Base-by-base conservation (phyloP, 768 basidiomycete species). In the Rhodotorula sphaerocarpa region DNA sequence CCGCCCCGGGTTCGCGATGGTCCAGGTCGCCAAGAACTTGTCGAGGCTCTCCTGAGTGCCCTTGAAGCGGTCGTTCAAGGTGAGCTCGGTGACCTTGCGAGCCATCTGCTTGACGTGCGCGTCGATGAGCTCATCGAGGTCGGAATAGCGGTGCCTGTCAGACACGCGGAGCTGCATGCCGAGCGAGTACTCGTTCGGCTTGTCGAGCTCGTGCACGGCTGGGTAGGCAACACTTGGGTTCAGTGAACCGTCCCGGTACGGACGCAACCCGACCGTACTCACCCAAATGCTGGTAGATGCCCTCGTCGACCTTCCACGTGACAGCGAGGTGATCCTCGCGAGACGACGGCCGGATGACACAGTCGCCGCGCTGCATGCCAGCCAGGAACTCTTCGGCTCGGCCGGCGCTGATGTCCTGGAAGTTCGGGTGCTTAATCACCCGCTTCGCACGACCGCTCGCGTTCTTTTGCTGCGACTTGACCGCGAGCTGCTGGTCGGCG, bases 251-350 rank as follows among this genome's bases (percentile, higher is more conserved):
- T n/a, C n/a, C n/a, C n/a, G n/a, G n/a, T n/a, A n/a, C n/a, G n/a
- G n/a, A n/a, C n/a, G n/a, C n/a, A n/a, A n/a, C n/a, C n/a, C n/a
- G n/a, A n/a, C n/a, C n/a, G n/a, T n/a, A n/a, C n/a, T n/a, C 72
- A 90, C 91, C 91, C 61, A 99, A 87, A 73, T 99, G 95, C 73
- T 97, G 95, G 75, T 88, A 97, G 31, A 99, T 78, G 63, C 85
- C 88, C 61, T 95, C 87, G 66, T 92, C 93, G 3, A 99, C 91
- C 77, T 97, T 99, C 95, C 95, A 99, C 0, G 95, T 99, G 15
- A 99, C 87, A 47, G 93, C 93, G 42, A 99, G 79, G 77, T 97
- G 95, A 70, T 95, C 83, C 42, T 80, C 77, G 75, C 92, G 91
- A 7, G 93, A 96, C 23, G 91, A 93, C 1, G 95, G 95, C 48